A percentile compares a stretch with the other conserved stretches of the same genome.
Evolutionary conservation across 257 asterid genomes (phyloP).

Genomic region (Eustoma russellianum): DNA sequence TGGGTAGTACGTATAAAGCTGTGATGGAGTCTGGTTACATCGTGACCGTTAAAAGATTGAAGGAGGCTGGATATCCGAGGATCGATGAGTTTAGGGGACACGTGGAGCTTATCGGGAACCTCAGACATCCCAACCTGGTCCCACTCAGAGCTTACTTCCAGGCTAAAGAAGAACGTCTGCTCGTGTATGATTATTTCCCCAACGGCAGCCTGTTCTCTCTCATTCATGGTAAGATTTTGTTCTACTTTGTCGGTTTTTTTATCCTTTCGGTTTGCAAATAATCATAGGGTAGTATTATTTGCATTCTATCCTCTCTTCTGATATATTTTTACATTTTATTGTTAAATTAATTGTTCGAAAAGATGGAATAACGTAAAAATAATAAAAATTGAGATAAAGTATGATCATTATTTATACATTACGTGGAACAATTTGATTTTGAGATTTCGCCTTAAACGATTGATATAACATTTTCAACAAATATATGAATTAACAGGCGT

Average conservation of each 20-base stretch:
- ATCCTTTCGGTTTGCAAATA: too few species aligned
- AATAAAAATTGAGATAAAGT: too few species aligned
- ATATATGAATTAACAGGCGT: too few species aligned
- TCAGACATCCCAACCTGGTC: constrained; percentile 81
- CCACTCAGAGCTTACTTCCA: constrained; percentile 93
- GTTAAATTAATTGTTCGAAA: too few species aligned
- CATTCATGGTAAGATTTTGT: constrained; percentile 54
- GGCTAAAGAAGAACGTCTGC: constrained; percentile 89
- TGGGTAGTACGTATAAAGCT: constrained; percentile 91
- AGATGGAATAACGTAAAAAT: too few species aligned
- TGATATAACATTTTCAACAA: too few species aligned
- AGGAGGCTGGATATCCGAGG: constrained; percentile 67
- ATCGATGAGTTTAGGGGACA: constrained; percentile 80
- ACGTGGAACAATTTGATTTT: too few species aligned
- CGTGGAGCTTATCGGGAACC: constrained; percentile 66
- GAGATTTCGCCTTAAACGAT: too few species aligned
- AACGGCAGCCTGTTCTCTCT: constrained; percentile 97
- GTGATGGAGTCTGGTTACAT: constrained; percentile 94
- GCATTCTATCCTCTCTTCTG: too few species aligned
- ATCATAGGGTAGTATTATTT: too few species aligned
- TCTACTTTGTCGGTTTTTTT: not conserved
- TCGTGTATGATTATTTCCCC: constrained; percentile 88
- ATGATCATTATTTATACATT: too few species aligned
- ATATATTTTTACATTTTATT: too few species aligned
- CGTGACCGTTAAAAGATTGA: constrained; percentile 85